Base-by-base conservation (phyloP, 139 green algal species). In the Picochlorum sp. region DNA sequence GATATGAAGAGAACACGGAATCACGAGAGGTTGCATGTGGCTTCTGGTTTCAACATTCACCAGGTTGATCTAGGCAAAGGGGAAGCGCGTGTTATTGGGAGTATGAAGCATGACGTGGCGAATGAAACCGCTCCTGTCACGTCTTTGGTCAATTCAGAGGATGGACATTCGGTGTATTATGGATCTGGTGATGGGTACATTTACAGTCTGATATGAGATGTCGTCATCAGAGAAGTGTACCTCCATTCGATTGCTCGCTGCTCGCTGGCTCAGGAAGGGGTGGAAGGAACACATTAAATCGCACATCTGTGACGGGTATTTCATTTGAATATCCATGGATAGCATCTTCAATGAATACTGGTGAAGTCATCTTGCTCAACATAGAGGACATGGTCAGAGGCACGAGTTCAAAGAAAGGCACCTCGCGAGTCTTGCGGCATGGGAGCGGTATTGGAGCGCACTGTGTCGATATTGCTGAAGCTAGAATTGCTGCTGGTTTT, bases 271-370 rank as follows among this genome's bases (percentile, higher is more conserved):
- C 34, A 41, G 34, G 8, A 41, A 41, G 34, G 34, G 34, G 34
- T 41, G 34, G 34, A 41, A 41, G 80, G 59, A 70, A 66, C 2
- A 59, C 18, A 44, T 24, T 57, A 15, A 67, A 57, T 45, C n/a
- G 10, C 21, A 28, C 16, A 15, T 41, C 23, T 41, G 58, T 85
- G 44, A 57, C 70, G 11, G 65, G 57, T 4, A 60, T 88, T 23
- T 21, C 74, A 10, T 77, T 78, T 13, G 84, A 90, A 23, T 82
- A 87, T 67, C 84, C 84, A 21, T 90, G 81, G 75, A 63, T 90
- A 13, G 71, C 72, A 7, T 71, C 66, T 6, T 61, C 72, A 8
- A 37, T 71, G 7, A 14, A 44, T 6, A 50, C 56, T 58, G 58
- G 70, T 26, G 32, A 68, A 32, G 54, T 77, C 4, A 24, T 58